phyloP scores from a whole-genome alignment of 306 rosid species.

The Fagus sylvatica region DNA sequence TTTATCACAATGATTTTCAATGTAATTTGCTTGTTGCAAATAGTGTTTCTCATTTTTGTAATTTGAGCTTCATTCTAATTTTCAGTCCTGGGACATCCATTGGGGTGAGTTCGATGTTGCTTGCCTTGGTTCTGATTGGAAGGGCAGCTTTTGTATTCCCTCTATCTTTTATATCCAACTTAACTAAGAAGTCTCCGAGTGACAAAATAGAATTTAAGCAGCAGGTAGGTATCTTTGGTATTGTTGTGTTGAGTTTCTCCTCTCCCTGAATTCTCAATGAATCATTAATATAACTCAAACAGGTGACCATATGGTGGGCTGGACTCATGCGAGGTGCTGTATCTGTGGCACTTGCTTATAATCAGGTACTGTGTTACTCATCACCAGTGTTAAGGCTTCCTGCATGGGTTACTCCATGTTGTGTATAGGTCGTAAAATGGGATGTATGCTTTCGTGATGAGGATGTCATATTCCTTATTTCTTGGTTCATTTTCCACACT shows the following conservation, averaged over 20 bases:
- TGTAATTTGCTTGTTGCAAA: conserved; percentile 10
- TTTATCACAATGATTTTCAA: background rate
- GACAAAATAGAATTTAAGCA: conserved; percentile 54
- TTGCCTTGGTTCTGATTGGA: conserved; percentile 54
- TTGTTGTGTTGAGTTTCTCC: background rate
- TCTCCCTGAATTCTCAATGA: conserved; percentile 5
- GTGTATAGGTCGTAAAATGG: background rate
- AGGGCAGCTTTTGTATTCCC: conserved; percentile 76
- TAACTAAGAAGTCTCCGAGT: conserved; percentile 34
- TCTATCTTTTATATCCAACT: conserved; percentile 51
- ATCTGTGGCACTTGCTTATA: conserved; percentile 64
- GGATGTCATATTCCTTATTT: background rate
- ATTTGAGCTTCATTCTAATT: conserved; percentile 18
- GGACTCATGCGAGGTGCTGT: conserved; percentile 75
- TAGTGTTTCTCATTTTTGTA: background rate
- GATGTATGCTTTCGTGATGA: background rate
- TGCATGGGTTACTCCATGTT: background rate
- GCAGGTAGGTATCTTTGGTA: conserved; percentile 41
- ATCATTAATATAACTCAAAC: conserved; percentile 15
- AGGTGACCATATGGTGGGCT: conserved; percentile 71
- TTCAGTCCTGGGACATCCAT: conserved; percentile 52
- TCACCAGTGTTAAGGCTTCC: background rate
- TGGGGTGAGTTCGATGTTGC: conserved; percentile 45
- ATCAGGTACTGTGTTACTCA: conserved; percentile 33
- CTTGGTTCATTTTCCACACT: background rate